Conservation (phyloP, 2,329 filamentous ascomycete genomes). For the Aaosphaeria arxii region DNA sequence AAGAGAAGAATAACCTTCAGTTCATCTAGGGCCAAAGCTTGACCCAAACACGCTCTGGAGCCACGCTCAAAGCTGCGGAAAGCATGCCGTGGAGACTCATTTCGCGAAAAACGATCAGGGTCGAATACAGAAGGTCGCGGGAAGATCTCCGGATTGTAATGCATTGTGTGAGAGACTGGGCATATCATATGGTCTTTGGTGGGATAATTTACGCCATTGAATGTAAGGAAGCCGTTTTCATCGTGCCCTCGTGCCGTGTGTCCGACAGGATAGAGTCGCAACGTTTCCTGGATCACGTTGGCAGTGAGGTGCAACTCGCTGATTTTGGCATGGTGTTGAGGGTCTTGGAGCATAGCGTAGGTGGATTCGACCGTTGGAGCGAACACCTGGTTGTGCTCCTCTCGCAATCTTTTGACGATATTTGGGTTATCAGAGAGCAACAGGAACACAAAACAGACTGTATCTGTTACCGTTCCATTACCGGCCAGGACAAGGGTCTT, state of each 20-base stretch:
- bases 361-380: constrained; percentile 40
- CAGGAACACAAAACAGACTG: constrained; percentile 28
- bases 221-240: constrained; percentile 33
- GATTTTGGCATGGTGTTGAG: constrained; percentile 43
- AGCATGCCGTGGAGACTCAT: constrained; percentile 43
- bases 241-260: constrained; percentile 43
- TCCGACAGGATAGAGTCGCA: constrained; percentile 52
- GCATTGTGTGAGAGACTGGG: constrained; percentile 38
- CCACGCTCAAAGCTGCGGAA: constrained; percentile 58
- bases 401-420: constrained; percentile 28
- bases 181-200: constrained; percentile 46
- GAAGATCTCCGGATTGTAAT: constrained; percentile 24
- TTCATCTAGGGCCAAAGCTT: constrained; percentile 55
- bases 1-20: constrained; percentile 50
- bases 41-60: constrained; percentile 56
- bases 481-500: constrained; percentile 45
- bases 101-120: constrained; percentile 38
- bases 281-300: constrained; percentile 53
- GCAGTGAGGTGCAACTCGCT: constrained; percentile 52
- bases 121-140: constrained; percentile 24
- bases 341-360: constrained; percentile 35
- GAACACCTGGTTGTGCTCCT: constrained; percentile 54
- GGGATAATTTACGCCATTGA: constrained; percentile 42
- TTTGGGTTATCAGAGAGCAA: constrained; percentile 26
- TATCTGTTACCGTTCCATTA: constrained; percentile 41